These are phyloP conservation scores for Cercis canadensis DNA, from an alignment of 306 rosid genomes.

Conservation along the genomic window DNA sequence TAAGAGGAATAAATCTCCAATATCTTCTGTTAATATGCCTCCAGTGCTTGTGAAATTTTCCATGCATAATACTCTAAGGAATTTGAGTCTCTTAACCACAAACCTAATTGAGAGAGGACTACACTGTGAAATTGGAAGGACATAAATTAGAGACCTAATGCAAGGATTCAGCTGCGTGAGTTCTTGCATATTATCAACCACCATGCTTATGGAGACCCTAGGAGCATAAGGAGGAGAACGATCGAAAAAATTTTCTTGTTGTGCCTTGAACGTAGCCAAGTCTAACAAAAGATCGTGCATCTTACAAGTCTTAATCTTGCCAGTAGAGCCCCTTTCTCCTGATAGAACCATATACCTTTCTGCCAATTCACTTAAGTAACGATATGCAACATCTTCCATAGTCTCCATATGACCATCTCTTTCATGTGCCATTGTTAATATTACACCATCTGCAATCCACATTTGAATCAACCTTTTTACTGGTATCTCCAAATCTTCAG, in stretches of 20 bases:
- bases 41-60: rapidly evolving
- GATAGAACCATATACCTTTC: neutral
- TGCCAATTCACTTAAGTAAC: neutral
- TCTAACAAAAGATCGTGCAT: too few species aligned
- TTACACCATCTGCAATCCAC: neutral
- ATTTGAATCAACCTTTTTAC: neutral
- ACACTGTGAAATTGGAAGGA: too few species aligned
- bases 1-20: constrained; percentile 22
- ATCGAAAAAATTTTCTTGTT: too few species aligned
- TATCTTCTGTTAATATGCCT: neutral
- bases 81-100: neutral
- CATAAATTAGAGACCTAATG: neutral
- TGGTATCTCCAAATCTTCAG: neutral
- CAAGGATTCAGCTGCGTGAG: neutral
- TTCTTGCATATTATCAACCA: too few species aligned
- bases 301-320: neutral
- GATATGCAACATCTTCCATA: neutral
- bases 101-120: neutral
- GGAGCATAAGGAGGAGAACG: too few species aligned
- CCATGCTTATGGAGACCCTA: too few species aligned
- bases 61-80: constrained; percentile 13
- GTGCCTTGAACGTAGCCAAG: too few species aligned
- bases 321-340: neutral
- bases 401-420: neutral
- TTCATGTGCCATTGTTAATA: neutral